Base-by-base conservation (phyloP, 495 filamentous ascomycete genomes). In the Glutinoglossum americanum region DNA sequence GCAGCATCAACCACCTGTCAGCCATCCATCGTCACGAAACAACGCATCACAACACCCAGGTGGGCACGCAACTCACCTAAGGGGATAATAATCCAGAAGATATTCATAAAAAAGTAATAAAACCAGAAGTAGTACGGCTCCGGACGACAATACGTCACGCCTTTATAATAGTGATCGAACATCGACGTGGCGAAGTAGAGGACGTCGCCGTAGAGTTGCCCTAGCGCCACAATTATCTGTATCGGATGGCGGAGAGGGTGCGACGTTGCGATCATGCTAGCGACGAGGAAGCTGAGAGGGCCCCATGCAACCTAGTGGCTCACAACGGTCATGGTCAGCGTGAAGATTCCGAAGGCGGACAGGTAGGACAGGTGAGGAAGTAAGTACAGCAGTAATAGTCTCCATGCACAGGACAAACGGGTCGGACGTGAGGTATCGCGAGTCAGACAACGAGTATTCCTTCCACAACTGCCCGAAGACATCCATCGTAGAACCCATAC, bases 51-150 rank as follows among this genome's bases (percentile, higher is more conserved):
- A 51, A 35, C 35, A 35, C n/a, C 3, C 8, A 23, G 15, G 8
- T 0, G 26, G 5, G 10, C n/a, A 28, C 27, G 9, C 26, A 33
- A 67, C 68, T 63, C 62, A 68, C 67, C 58, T 6, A 58, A 41
- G 1, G 88, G 89, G 59, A 94, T 76, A 15, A 92, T 72, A 35
- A 82, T 86, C 89, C 89, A 95, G 55, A 89, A 84, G 51, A 80
- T 73, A 64, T 95, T 95, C 77, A 94, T 83, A 19, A 83, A 74
- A 23, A 89, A 77, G 64, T 85, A 95, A 65, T 95, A 95, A 15
- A 81, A 68, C 87, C 87, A 95, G 65, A 85, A 94, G 65, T 93
- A 95, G 59, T 81, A 75, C 4, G 72, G 64, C 68, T 94, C 89
- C 3, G 89, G 85, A 58, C 87, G 74, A 62, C 79, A 85, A 65